Conservation (phyloP, 768 basidiomycete species). For the Tricholoma furcatifolium region DNA sequence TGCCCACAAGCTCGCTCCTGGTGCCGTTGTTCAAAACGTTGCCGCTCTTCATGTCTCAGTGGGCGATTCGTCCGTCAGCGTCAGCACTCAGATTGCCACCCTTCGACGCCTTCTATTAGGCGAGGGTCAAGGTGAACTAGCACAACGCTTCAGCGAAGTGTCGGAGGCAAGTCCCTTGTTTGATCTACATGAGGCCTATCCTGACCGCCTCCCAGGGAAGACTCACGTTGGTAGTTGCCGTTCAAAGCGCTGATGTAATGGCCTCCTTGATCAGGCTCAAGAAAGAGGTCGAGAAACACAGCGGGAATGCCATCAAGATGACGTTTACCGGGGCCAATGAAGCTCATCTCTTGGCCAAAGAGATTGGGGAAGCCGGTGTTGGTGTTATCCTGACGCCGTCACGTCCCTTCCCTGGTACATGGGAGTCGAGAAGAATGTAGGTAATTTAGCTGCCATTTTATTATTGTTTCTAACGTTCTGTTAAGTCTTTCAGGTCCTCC, state of each 20-base stretch:
- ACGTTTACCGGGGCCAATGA: constrained; percentile 68
- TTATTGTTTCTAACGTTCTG: constrained; percentile 4
- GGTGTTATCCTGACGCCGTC: constrained; percentile 52
- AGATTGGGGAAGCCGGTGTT: constrained; percentile 52
- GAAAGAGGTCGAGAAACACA: constrained; percentile 51
- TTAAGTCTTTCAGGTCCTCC: constrained; percentile 69
- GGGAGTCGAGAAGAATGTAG: constrained; percentile 70
- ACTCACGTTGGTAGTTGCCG: constrained; percentile 72
- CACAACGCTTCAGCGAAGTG: constrained; percentile 46
- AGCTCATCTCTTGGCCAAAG: constrained; percentile 67
- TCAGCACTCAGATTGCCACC: constrained; percentile 78
- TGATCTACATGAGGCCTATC: background rate
- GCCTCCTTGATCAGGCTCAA: constrained; percentile 73
- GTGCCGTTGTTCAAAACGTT: constrained; percentile 62
- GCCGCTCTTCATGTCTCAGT: constrained; percentile 69
- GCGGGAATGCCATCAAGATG: constrained; percentile 41
- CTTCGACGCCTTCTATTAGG: constrained; percentile 64
- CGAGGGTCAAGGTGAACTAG: constrained; percentile 35
- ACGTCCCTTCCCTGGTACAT: constrained; percentile 67
- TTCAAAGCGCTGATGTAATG: constrained; percentile 79
- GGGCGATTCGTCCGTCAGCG: constrained; percentile 45
- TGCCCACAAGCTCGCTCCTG: constrained; percentile 55
- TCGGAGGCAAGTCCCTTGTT: constrained; percentile 31
- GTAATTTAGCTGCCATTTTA: constrained; percentile 14
- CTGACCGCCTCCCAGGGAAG: constrained; percentile 42